Percentiles rank a stretch among this genome's conserved stretches.
phyloP scores from a whole-genome alignment of 768 basidiomycete genomes.

The Obba rivulosa region DNA sequence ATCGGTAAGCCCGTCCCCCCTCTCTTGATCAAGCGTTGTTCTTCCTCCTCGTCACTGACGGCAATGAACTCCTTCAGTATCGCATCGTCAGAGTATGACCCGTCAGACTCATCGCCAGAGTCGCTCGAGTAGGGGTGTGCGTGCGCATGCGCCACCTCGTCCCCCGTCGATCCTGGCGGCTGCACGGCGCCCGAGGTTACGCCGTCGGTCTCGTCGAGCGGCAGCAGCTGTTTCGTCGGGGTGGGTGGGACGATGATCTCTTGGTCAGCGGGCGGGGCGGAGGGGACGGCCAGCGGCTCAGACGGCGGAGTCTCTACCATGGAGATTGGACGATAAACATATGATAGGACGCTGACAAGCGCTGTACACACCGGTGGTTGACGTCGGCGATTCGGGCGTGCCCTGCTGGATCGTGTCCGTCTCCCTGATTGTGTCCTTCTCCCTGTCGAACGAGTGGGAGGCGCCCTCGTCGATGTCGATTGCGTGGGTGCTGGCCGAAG shows the following conservation, averaged over 20 bases:
- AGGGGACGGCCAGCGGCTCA: conserved; percentile 9
- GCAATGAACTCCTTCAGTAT: conserved; percentile 46
- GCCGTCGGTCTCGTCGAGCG: conserved; percentile 76
- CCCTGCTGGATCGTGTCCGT: conserved; percentile 10
- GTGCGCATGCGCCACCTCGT: conserved; percentile 18
- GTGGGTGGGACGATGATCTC: conserved; percentile 44
- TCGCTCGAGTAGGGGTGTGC: conserved; percentile 34
- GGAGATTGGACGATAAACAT: conserved; percentile 1
- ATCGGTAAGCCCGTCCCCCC: conserved; percentile 94
- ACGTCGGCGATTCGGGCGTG: conserved; percentile 16
- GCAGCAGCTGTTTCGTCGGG: conserved; percentile 41
- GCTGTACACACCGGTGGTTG: conserved; percentile 14
- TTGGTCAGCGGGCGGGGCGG: conserved; percentile 21
- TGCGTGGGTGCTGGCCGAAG: conserved; percentile 45
- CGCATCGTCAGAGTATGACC: conserved; percentile 63
- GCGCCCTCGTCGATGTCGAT: conserved; percentile 28
- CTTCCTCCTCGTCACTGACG: conserved; percentile 77
- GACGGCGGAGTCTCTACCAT: conserved; percentile 7
- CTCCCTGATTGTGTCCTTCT: conserved; percentile 15
- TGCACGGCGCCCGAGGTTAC: conserved; percentile 90
- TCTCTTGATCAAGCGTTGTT: conserved; percentile 79
- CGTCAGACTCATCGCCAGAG: conserved; percentile 45
- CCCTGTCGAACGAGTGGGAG: conserved; percentile 24
- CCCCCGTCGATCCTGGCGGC: conserved; percentile 77
- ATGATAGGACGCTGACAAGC: background rate